Percentiles rank a stretch among this genome's conserved stretches.
phyloP scores from a whole-genome alignment of 768 basidiomycete genomes.

The Leccinum barrowsii region DNA sequence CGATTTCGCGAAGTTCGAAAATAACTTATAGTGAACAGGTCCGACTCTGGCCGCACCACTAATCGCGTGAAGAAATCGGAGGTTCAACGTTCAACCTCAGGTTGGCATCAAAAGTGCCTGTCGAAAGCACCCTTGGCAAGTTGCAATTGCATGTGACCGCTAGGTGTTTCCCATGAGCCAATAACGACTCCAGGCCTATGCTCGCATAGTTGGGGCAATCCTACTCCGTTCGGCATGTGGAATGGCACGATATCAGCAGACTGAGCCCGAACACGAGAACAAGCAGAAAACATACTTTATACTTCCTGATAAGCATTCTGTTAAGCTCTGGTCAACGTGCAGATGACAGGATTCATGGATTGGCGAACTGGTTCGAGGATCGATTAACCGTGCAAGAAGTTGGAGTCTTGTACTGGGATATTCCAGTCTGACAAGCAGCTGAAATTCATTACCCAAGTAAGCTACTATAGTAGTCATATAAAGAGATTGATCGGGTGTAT shows the following conservation, averaged over 20 bases:
- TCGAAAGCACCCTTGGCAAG: neutral
- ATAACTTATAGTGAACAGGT: neutral
- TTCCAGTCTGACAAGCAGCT: too few relatives aligned
- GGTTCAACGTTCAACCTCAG: neutral
- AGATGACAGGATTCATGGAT: neutral
- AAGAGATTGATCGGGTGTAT: neutral
- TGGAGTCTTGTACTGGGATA: neutral
- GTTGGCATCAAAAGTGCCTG: neutral
- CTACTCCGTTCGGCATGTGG: neutral
- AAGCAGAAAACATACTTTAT: neutral
- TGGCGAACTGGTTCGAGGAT: neutral
- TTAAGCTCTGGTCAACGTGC: neutral
- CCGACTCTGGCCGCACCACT: neutral
- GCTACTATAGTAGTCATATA: too few relatives aligned
- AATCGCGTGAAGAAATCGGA: neutral
- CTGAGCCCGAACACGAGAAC: neutral
- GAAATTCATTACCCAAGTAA: too few relatives aligned
- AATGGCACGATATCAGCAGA: neutral
- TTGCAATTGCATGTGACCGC: neutral
- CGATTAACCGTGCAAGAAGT: neutral
- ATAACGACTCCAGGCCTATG: neutral
- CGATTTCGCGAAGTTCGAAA: neutral
- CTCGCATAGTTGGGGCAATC: neutral
- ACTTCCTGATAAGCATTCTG: neutral
- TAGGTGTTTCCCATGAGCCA: neutral